These are phyloP conservation scores for Scenedesmus sp. DNA, from an alignment of 163 green algal genomes.

Conservation along the genomic window DNA sequence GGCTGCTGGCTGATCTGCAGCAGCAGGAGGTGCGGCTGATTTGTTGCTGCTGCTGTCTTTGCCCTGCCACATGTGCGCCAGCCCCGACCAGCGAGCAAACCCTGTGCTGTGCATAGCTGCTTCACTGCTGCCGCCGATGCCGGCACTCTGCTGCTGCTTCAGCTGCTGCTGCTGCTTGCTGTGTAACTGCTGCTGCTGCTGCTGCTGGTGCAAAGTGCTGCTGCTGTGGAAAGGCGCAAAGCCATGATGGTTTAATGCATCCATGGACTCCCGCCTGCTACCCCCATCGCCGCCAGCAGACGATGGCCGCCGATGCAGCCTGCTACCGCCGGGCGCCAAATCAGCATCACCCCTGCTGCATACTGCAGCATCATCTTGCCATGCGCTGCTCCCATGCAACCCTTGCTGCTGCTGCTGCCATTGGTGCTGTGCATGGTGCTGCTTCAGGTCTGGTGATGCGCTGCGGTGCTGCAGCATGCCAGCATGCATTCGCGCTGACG, in stretches of 20 bases:
- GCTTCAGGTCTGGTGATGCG: background rate
- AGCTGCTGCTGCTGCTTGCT: background rate
- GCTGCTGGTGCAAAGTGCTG: background rate
- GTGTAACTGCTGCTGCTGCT: background rate
- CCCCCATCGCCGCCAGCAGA: background rate
- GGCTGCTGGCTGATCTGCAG: constrained; percentile 2
- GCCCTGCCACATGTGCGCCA: background rate
- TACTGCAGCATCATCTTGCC: background rate
- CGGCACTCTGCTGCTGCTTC: background rate
- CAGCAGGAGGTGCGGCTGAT: background rate
- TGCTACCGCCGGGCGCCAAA: background rate
- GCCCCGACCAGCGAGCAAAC: background rate
- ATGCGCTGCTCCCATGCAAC: background rate
- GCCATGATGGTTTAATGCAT: background rate
- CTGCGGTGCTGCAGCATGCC: background rate
- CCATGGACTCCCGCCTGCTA: background rate
- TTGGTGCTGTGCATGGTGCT: background rate
- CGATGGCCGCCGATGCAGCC: background rate
- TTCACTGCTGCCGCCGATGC: background rate
- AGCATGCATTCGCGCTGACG: background rate
- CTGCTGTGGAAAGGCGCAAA: background rate
- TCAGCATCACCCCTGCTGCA: background rate
- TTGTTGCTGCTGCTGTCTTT: background rate
- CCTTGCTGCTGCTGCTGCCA: background rate
- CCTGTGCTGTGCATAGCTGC: background rate